These are phyloP conservation scores for Pisolithus orientalis DNA, from an alignment of 768 basidiomycete genomes.

Conservation along the genomic window DNA sequence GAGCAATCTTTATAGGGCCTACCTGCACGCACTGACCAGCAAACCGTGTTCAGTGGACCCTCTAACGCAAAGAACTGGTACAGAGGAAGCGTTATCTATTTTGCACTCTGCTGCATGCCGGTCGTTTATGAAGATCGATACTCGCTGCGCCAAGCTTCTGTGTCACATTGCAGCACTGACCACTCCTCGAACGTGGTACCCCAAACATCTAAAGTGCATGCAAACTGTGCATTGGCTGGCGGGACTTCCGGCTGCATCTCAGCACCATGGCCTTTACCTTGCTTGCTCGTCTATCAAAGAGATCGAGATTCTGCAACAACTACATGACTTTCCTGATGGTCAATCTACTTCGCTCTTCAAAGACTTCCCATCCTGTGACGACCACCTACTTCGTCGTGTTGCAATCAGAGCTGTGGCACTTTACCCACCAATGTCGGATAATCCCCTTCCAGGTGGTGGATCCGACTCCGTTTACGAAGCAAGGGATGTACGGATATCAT, in stretches of 20 bases:
- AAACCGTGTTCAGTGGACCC: conserved; percentile 33
- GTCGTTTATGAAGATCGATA: conserved; percentile 32
- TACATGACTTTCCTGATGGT: conserved; percentile 2
- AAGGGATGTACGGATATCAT: conserved; percentile 4
- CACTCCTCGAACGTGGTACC: conserved; percentile 30
- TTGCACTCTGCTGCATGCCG: conserved; percentile 28
- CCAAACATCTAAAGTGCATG: conserved; percentile 27
- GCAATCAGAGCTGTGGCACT: conserved; percentile 11
- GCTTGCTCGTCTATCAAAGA: conserved; percentile 20
- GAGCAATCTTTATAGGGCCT: conserved; percentile 27
- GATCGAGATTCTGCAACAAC: conserved; percentile 1
- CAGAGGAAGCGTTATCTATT: conserved; percentile 33
- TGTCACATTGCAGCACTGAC: conserved; percentile 25
- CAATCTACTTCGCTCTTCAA: conserved; percentile 4
- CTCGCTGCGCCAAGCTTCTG: conserved; percentile 23
- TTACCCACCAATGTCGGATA: conserved; percentile 2
- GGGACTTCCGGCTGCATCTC: conserved; percentile 18
- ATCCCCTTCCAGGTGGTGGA: not conserved
- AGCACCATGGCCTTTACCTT: conserved; percentile 22
- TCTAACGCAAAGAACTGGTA: conserved; percentile 35
- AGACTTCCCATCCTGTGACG: conserved; percentile 6
- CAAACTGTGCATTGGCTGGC: conserved; percentile 28
- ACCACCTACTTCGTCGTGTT: conserved; percentile 13
- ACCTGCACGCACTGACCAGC: conserved; percentile 38
- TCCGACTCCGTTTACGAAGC: not conserved